Evolutionary conservation across 805 yeast species (phyloP), one percentile per base, ranked within the genome.

Genomic region (Cyberlindnera veronae): DNA sequence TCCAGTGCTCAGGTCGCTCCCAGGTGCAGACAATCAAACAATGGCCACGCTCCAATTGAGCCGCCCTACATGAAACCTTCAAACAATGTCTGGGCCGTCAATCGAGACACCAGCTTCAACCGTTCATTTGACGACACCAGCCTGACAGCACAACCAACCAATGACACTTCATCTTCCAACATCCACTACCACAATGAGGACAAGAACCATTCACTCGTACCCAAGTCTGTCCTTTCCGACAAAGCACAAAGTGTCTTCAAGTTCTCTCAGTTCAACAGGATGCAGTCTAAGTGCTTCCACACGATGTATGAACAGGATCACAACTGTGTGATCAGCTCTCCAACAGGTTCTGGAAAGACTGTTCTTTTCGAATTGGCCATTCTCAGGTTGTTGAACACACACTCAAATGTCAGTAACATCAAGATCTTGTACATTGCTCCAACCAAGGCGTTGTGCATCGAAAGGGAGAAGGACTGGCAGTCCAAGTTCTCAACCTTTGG

Each of bases 261-360:
- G 1, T 71, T 69, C 46, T 18, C 41, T 2, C 32, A 49, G 9
- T 71, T 76, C 53, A 77, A 77, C 45, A 60, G 48, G 40, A 74
- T 77, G 79, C 82, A 77, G 53, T 63, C 76, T 1, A 60, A 57
- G 34, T 67, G 74, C 6, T 76, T 71, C 43, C 40, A 56, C 3
- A 21, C 39, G 1, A 41, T 76, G 5, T 76, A 66, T 48, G 47
- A 61, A 5, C 36, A 52, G 2, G 50, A 57, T 14, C 48, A 57
- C 22, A 76, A 74, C 43, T 68, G 72, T 46, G 72, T 76, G 4
- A 59, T 76, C 9, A 66, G 77, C 29, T 62, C 81, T 5, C 82
- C 83, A 1, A 74, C 81, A 0, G 81, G 82, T 0, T 75, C 82
- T 1, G 81, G 83, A 0, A 77, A 77, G 46, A 75, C 81, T 0